Evolutionary conservation across 441 rosid genomes (phyloP).

Genomic region (Macaranga tanarius): DNA sequence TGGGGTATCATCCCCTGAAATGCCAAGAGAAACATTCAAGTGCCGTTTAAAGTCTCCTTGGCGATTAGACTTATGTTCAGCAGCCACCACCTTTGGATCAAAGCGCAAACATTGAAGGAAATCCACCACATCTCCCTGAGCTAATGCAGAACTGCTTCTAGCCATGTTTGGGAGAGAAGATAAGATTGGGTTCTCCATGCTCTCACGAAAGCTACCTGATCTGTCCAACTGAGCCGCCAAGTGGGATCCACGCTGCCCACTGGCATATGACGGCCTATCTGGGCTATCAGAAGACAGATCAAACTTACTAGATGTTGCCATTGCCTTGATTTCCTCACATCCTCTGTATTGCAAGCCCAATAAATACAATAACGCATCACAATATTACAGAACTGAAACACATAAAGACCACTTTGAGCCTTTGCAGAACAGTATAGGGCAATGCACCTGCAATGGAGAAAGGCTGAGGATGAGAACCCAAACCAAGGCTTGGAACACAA

Average conservation of each 20-base stretch:
- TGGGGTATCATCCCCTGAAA: conserved; percentile 73
- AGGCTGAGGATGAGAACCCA: conserved; percentile 24
- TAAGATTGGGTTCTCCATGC: conserved; percentile 64
- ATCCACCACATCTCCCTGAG: conserved; percentile 68
- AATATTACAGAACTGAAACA: conserved; percentile 42
- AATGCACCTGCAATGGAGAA: conserved; percentile 48
- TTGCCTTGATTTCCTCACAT: conserved; percentile 55
- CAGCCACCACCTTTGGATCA: conserved; percentile 74
- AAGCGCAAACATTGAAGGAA: conserved; percentile 74
- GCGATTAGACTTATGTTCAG: conserved; percentile 74
- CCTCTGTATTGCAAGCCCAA: conserved; percentile 48
- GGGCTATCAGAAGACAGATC: conserved; percentile 86
- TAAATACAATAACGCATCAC: conserved; percentile 70
- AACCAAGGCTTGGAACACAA: conserved; percentile 12
- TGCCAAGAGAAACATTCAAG: conserved; percentile 70
- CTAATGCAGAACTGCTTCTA: conserved; percentile 57
- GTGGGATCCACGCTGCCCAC: conserved; percentile 84
- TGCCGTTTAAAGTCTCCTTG: conserved; percentile 75
- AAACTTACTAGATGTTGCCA: conserved; percentile 87
- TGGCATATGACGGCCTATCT: conserved; percentile 65
- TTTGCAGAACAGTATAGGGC: conserved; percentile 24
- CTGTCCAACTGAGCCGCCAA: conserved; percentile 74
- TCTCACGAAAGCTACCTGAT: conserved; percentile 86
- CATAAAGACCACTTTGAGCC: conserved; percentile 56
- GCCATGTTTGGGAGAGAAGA: conserved; percentile 70